Percentiles rank a stretch among this genome's conserved stretches.
Conservation (phyloP, 2,329 filamentous ascomycete genomes). For the Monilinia laxa region DNA sequence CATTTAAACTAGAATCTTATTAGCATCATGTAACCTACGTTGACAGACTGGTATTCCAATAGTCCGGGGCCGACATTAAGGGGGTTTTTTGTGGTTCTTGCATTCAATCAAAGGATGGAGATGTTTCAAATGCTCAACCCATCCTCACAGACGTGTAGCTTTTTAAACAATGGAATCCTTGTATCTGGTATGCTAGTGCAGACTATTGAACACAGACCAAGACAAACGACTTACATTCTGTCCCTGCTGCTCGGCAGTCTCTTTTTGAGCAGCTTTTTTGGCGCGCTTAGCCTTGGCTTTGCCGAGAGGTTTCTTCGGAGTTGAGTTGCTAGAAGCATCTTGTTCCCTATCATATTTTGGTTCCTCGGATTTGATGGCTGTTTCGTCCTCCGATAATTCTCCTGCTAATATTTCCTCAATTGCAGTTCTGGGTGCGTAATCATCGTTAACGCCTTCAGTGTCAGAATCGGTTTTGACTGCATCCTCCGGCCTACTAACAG, state of each 20-base stretch:
- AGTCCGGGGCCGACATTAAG: neutral
- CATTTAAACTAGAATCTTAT: slow-evolving; percentile 49
- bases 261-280: slow-evolving; percentile 42
- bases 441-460: slow-evolving; percentile 33
- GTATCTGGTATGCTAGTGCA: neutral
- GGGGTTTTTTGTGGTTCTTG: neutral
- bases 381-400: neutral
- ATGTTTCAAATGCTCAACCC: neutral
- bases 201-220: neutral
- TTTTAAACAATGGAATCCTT: neutral
- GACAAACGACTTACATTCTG: slow-evolving; percentile 28
- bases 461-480: slow-evolving; percentile 16
- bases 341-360: slow-evolving; percentile 22
- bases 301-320: slow-evolving; percentile 43
- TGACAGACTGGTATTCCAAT: neutral
- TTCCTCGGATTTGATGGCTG: neutral
- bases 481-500: neutral
- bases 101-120: neutral
- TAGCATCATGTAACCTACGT: slow-evolving; percentile 14
- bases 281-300: slow-evolving; percentile 55
- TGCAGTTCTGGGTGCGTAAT: slow-evolving; percentile 39
- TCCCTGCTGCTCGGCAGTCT: slow-evolving; percentile 21
- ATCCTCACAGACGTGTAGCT: neutral
- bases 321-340: neutral
- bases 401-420: slow-evolving; percentile 28